Conservation (phyloP, 257 asterid species). For the Solanum bulbocastanum region DNA sequence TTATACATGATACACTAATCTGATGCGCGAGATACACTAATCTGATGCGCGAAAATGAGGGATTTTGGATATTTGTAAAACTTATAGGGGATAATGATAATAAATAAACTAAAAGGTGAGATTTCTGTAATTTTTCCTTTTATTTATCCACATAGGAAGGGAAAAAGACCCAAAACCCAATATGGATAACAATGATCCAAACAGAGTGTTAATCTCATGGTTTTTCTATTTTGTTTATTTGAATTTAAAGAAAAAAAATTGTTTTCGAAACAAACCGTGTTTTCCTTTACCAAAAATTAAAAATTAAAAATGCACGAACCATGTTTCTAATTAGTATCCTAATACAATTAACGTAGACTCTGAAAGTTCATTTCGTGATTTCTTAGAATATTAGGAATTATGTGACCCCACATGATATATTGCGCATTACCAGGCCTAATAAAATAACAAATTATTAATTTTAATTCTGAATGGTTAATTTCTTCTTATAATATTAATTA, state of each 20-base stretch:
- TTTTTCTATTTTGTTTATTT: background rate
- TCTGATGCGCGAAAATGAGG: too few species aligned
- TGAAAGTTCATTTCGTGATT: background rate
- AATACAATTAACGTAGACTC: background rate
- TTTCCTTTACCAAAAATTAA: background rate
- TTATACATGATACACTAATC: too few species aligned
- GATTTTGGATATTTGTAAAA: too few species aligned
- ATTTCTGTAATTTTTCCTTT: too few species aligned
- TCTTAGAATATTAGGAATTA: background rate
- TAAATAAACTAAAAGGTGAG: too few species aligned
- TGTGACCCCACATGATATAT: background rate
- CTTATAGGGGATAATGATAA: too few species aligned
- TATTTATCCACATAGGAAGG: too few species aligned
- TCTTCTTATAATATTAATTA: background rate
- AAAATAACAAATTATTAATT: background rate
- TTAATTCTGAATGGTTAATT: background rate
- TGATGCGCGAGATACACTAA: too few species aligned
- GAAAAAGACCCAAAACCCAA: too few species aligned
- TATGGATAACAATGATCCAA: too few species aligned
- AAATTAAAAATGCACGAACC: background rate
- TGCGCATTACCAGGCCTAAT: background rate
- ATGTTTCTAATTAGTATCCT: background rate
- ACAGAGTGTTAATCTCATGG: background rate
- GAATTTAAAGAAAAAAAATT: too few species aligned
- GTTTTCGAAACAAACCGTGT: background rate